Percentiles rank a stretch among this genome's conserved stretches.
phyloP scores from a whole-genome alignment of 208 protist species.

The Trypanosoma platydactyli region DNA sequence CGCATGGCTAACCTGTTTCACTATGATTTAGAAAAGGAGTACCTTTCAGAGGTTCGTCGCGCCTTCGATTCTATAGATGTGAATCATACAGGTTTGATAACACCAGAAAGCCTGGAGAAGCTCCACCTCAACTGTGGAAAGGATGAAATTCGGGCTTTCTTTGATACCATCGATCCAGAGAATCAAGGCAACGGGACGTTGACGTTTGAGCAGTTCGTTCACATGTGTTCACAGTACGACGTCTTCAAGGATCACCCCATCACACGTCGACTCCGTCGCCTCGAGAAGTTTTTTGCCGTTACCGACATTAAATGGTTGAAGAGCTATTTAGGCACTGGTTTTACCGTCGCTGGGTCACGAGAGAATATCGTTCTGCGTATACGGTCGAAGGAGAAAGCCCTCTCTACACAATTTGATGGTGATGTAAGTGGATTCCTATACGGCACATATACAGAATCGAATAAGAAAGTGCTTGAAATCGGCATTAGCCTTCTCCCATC shows the following conservation, averaged over 20 bases:
- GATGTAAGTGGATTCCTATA: slow-evolving; percentile 69
- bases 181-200: slow-evolving; percentile 37
- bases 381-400: slow-evolving; percentile 44
- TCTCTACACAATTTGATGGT: slow-evolving; percentile 69
- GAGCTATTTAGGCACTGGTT: slow-evolving; percentile 69
- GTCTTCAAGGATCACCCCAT: slow-evolving; percentile 83
- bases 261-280: slow-evolving; percentile 64
- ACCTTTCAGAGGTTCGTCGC: slow-evolving; percentile 64
- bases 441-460: slow-evolving; percentile 48
- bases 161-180: slow-evolving; percentile 61
- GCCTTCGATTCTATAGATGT: slow-evolving; percentile 85
- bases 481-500: slow-evolving; percentile 70
- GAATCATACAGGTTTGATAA: slow-evolving; percentile 79
- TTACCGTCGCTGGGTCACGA: slow-evolving; percentile 72
- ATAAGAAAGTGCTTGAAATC: slow-evolving; percentile 65
- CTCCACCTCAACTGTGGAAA: slow-evolving; percentile 65
- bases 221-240: slow-evolving; percentile 73
- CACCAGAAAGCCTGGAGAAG: slow-evolving; percentile 65
- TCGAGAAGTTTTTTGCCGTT: slow-evolving; percentile 76
- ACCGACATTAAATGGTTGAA: slow-evolving; percentile 68
- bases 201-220: slow-evolving; percentile 86
- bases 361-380: slow-evolving; percentile 77
- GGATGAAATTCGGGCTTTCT: slow-evolving; percentile 62
- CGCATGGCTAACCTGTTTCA: slow-evolving; percentile 83
- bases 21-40: slow-evolving; percentile 84